Evolutionary conservation across 139 green algal genomes (phyloP), one percentile per base, ranked within the genome.

Genomic region (Tetradesmus obliquus): DNA sequence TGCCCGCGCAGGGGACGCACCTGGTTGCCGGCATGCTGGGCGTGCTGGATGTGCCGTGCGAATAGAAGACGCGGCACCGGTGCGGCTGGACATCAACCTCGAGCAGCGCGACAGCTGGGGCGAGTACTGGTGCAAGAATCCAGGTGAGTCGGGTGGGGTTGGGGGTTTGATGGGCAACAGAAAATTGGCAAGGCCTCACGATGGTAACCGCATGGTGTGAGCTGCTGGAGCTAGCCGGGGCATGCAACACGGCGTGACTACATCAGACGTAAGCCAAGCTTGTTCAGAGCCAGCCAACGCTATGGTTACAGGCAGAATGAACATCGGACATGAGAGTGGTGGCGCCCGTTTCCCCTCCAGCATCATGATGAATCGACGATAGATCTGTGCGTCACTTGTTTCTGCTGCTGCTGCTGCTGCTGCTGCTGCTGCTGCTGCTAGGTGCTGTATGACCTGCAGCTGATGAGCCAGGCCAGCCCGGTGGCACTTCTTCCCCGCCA

Each of bases 41-140:
- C 32, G 55, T 89, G 55, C 76, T 94, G 51, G 89, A 91, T 9
- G 85, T 93, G 89, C 24, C 24, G 1, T 81, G 13, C 24, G 79
- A 88, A 55, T 66, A 2, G 86, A 88, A 71, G 86, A 88, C 55
- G 71, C 72, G 19, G 89, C 87, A 17, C 53, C 71, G 51, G 62
- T 69, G 55, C 62, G 53, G 19, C 53, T 90, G 19, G 10, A 22
- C 20, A 84, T 74, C 72, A 53, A 84, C 86, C 84, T 90, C 53
- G 74, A 19, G 6, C 51, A 84, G 71, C 20, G 17, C 12, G 71
- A 22, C 1, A 9, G 84, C 10, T 90, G 86, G 86, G 54, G 71
- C 8, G 9, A 74, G 86, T 90, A 90, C 32, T 90, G 86, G 86
- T 19, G 5, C 51, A 90, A 53, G 53, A 83, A 45, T 90, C 71